Evolutionary conservation across 2,329 filamentous ascomycete genomes (phyloP).

Genomic region (Cordyceps tenuipes): DNA sequence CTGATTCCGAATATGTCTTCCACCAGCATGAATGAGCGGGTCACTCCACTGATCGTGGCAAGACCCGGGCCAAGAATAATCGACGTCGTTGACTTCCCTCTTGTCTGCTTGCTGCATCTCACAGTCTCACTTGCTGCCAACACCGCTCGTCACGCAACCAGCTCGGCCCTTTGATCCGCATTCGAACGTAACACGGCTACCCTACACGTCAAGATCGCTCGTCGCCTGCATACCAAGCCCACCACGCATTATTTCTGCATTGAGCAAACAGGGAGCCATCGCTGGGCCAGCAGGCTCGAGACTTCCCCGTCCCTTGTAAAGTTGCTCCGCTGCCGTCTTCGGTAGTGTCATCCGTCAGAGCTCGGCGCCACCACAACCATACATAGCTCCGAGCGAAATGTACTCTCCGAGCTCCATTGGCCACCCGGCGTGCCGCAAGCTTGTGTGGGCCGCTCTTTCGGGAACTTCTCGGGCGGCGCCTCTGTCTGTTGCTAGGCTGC

Average conservation of each 20-base stretch:
- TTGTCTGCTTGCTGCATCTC: constrained; percentile 9
- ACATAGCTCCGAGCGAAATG: constrained; percentile 16
- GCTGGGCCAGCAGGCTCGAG: not conserved
- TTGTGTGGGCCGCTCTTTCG: constrained; percentile 15
- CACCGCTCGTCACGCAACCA: constrained; percentile 10
- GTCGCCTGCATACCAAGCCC: not conserved
- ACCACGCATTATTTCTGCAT: not conserved
- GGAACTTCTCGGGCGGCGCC: not conserved
- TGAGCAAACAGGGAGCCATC: not conserved
- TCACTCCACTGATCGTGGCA: constrained; percentile 1
- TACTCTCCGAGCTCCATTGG: constrained; percentile 23
- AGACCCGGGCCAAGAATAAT: not conserved
- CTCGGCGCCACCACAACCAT: not conserved
- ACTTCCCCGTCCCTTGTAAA: not conserved
- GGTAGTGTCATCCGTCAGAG: not conserved
- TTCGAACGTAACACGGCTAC: not conserved
- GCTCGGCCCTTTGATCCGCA: not conserved
- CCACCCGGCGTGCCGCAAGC: constrained; percentile 18
- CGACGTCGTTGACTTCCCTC: constrained; percentile 4
- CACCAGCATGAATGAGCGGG: not conserved
- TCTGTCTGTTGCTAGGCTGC: not conserved
- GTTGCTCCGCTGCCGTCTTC: not conserved
- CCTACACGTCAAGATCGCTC: not conserved
- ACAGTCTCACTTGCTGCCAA: constrained; percentile 9
- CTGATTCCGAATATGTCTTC: not conserved